phyloP scores from a whole-genome alignment of 75 land plant species.

The Azolla pinnata region DNA sequence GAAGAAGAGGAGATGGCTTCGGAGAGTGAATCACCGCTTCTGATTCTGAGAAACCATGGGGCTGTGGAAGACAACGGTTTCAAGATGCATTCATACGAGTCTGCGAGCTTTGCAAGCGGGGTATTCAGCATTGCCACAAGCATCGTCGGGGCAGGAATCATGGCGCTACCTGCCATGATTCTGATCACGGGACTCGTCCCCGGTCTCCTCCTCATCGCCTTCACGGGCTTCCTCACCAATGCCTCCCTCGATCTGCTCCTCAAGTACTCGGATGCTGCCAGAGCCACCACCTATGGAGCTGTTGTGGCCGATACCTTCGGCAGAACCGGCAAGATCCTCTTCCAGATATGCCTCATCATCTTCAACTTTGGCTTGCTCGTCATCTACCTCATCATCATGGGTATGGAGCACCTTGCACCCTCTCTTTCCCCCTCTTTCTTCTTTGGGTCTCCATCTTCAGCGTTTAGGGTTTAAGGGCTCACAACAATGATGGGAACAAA shows the following conservation, averaged over 20 bases:
- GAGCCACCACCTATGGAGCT: conserved; percentile 16
- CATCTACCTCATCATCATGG: conserved; percentile 33
- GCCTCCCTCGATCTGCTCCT: conserved; percentile 23
- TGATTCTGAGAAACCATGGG: too few species aligned
- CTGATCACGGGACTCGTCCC: conserved; percentile 16
- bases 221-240: conserved; percentile 21
- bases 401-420: conserved; percentile 11
- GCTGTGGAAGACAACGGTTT: too few species aligned
- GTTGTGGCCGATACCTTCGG: conserved; percentile 33
- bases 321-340: conserved; percentile 8
- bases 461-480: too few species aligned
- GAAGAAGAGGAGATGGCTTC: too few species aligned
- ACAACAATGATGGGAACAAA: too few species aligned
- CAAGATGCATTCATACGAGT: too few species aligned
- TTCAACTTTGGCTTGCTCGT: conserved; percentile 30
- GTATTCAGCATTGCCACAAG: conserved; percentile 86
- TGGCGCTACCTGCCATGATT: conserved; percentile 45
- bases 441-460: too few species aligned
- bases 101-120: conserved; percentile 67
- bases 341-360: conserved; percentile 32
- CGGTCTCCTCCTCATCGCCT: conserved; percentile 8
- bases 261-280: conserved; percentile 16
- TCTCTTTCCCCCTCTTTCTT: conserved; percentile 2
- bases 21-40: too few species aligned
- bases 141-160: conserved; percentile 89